Evolutionary conservation across 2,329 filamentous ascomycete species (phyloP).

Genomic region (Penicillium sp.): DNA sequence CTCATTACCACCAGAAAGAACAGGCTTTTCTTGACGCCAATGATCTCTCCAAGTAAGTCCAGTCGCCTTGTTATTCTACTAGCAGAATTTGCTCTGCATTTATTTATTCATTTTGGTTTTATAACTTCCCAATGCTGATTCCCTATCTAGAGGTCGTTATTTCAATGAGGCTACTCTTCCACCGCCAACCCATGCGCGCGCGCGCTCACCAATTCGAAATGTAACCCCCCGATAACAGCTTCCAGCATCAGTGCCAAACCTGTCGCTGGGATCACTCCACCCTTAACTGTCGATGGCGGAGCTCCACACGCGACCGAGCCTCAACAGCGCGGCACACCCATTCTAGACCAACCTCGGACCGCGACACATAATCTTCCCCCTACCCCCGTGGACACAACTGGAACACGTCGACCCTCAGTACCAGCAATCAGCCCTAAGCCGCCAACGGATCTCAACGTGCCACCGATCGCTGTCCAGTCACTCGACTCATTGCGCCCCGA

Average conservation of each 20-base stretch:
- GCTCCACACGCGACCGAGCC: conserved; percentile 15
- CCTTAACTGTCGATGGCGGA: conserved; percentile 19
- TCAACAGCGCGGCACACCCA: conserved; percentile 2
- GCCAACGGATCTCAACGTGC: conserved; percentile 12
- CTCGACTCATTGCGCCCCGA: conserved; percentile 53
- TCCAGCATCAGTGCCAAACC: conserved; percentile 35
- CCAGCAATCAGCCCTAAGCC: conserved; percentile 13
- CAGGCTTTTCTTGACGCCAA: conserved; percentile 58
- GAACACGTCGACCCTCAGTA: conserved; percentile 8
- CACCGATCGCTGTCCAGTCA: conserved; percentile 41
- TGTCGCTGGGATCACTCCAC: conserved; percentile 22
- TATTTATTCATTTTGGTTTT: background rate
- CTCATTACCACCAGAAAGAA: conserved; percentile 51
- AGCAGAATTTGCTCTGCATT: background rate
- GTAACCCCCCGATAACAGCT: conserved; percentile 31
- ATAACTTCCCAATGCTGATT: conserved; percentile 23
- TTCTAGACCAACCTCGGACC: conserved; percentile 1
- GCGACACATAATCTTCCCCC: conserved; percentile 10
- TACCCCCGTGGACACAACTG: conserved; percentile 10
- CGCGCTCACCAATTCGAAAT: conserved; percentile 27
- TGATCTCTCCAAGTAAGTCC: conserved; percentile 57
- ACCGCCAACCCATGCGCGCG: conserved; percentile 33
- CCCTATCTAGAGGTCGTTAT: conserved; percentile 51
- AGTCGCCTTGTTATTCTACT: conserved; percentile 13
- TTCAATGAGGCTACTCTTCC: conserved; percentile 59